Conservation (phyloP, 164 flowering plant species). For the Taxillus chinensis region DNA sequence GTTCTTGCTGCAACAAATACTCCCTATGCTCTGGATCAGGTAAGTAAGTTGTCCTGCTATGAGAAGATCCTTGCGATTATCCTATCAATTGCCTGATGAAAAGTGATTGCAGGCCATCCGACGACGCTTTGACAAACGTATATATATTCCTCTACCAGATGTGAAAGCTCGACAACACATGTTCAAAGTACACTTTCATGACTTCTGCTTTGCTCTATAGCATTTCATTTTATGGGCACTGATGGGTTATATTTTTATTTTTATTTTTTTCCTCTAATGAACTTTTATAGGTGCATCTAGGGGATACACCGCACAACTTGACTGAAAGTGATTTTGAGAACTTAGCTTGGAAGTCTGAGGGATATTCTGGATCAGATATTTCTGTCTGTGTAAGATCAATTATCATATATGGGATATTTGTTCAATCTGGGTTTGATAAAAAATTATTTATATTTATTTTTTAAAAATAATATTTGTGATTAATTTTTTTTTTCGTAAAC, state of each 20-base stretch:
- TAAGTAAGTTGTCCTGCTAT: constrained; percentile 10
- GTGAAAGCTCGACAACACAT: constrained; percentile 89
- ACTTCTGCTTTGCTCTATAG: neutral
- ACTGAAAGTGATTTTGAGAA: constrained; percentile 82
- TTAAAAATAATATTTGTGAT: no score
- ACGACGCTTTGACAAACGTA: constrained; percentile 93
- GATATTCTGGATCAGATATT: constrained; percentile 94
- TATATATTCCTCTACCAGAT: constrained; percentile 97
- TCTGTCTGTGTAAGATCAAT: constrained; percentile 79
- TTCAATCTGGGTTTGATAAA: neutral
- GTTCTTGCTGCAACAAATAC: constrained; percentile 99
- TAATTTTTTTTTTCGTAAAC: no score
- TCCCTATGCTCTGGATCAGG: constrained; percentile 98
- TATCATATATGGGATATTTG: neutral
- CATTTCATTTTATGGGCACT: no score
- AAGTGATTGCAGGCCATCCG: constrained; percentile 61
- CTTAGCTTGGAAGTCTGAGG: constrained; percentile 76
- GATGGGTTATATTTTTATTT: neutral
- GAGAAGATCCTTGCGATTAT: neutral
- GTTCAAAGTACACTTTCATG: constrained; percentile 56
- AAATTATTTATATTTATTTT: no score
- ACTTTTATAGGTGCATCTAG: constrained; percentile 75
- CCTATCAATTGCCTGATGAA: constrained; percentile 3
- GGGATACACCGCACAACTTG: constrained; percentile 92
- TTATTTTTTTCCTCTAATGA: neutral